Base-by-base conservation (phyloP, 78 protist species). In the Cavenderia fasciculata region DNA sequence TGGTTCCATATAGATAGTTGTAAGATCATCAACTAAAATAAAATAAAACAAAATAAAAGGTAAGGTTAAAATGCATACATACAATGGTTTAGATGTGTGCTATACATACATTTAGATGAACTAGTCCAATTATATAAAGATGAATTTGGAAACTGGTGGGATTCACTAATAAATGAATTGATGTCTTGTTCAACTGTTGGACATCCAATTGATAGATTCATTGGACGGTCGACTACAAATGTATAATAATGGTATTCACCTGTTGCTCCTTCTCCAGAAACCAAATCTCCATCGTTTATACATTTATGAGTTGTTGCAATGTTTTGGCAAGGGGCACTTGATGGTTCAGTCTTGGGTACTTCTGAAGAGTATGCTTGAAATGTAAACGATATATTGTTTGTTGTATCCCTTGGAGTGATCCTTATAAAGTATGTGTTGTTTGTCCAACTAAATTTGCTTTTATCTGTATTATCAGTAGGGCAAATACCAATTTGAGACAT, bases 381-480 rank as follows among this genome's bases (percentile, higher is more conserved):
- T 1, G 6, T 40, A 16, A 82, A 2, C 11, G 56, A 40, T 41
- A 82, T 44, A n/a, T 51, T 23, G 11, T 31, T 44, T 7, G 25
- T 31, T 18, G 27, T 21, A 8, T 71, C 29, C 10, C 44, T 29
- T 38, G 90, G 71, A 2, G 56, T 38, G 3, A 82, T 44, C 0
- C 44, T 56, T 1, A 82, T 52, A 23, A 82, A 82, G 57, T 82
- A 82, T n/a, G 90, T 82, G 31, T 51, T 34, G 29, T 18, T 40
- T 11, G 56, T 82, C 77, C 78, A 82, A 40, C 8, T 27, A 34
- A 41, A n/a, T 8, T 29, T 12, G 21, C 46, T n/a, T n/a, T n/a
- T n/a, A n/a, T n/a, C n/a, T n/a, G 19, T 8, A 56, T 82, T 82
- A 56, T 82, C 90, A n/a, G 90, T 54, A 40, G 90, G 90, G 43